phyloP scores from a whole-genome alignment of 768 basidiomycete species.

The Russula abietina region DNA sequence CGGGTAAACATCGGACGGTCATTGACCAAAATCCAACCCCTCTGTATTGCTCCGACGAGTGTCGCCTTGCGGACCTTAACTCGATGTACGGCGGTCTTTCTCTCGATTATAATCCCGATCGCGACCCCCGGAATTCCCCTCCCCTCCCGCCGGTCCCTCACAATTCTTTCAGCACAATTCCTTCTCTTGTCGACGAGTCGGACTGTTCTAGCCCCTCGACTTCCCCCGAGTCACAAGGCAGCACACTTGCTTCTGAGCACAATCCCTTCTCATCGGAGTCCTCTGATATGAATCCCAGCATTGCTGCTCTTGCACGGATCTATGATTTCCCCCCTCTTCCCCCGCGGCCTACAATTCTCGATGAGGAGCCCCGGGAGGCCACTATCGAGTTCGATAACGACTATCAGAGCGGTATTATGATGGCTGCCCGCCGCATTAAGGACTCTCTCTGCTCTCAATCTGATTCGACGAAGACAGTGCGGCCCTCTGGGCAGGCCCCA shows the following conservation, averaged over 20 bases:
- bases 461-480: conserved; percentile 28
- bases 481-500: conserved; percentile 24
- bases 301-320: conserved; percentile 36
- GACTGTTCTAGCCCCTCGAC: conserved; percentile 29
- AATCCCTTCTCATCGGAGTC: conserved; percentile 24
- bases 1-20: conserved; percentile 52
- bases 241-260: conserved; percentile 18
- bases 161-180: conserved; percentile 31
- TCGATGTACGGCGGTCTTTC: conserved; percentile 34
- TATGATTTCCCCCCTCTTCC: conserved; percentile 50
- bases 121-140: conserved; percentile 34
- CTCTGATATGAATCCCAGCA: conserved; percentile 27
- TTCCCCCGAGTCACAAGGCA: conserved; percentile 23
- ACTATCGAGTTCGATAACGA: conserved; percentile 30
- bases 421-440: conserved; percentile 55
- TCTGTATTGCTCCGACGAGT: conserved; percentile 80
- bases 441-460: conserved; percentile 41
- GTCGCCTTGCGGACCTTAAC: conserved; percentile 54
- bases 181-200: conserved; percentile 30
- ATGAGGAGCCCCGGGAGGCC: conserved; percentile 27
- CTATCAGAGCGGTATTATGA: conserved; percentile 60
- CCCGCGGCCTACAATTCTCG: conserved; percentile 42
- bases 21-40: conserved; percentile 79
- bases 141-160: conserved; percentile 39
- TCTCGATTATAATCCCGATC: conserved; percentile 45